Base-by-base conservation (phyloP, 2,329 filamentous ascomycete species). In the Monilinia laxa region DNA sequence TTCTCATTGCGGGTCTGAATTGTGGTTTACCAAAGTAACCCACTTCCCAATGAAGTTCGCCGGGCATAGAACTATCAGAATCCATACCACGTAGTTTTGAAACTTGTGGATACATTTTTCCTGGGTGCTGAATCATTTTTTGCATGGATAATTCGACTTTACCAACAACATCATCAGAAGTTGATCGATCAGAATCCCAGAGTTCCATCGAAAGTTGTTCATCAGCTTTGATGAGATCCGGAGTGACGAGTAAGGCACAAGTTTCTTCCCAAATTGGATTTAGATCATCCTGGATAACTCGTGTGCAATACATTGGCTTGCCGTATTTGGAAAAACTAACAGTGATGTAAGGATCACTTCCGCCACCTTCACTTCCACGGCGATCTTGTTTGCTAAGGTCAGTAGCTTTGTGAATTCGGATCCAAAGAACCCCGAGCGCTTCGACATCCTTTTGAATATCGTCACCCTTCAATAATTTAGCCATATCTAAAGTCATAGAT, bases 251-350 rank as follows among this genome's bases (percentile, higher is more conserved):
- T 23, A 98, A 82, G 1, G 92, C 93, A 54, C 91, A 88, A 1
- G 87, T 91, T 79, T 98, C 95, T 74, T 95, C 91, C 82, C 96
- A 98, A 5, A 97, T 84, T 0, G 95, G 95, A 74, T 98, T 96
- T 65, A 97, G 84, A 72, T 97, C 90, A 75, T 98, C 94, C 63
- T 94, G 92, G 70, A 98, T 97, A 62, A 98, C 93, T 58, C 95
- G 88, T 1, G 95, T 98, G 78, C 93, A 97, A 79, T 97, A 98
- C 86, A 97, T 96, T 1, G 94, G 94, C 80, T 99, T 99, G 66
- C 91, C 91, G 73, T 97, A 98, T 78, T 98, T 97, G 74, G 92
- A 96, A 81, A 96, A 98, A 52, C 91, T 90, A 47, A 98, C 84
- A 42, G 94, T 97, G 76, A 98, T 96, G 77, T 98, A 98, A 0